Conservation (phyloP, 1,284 basidiomycete genomes). For the Malassezia globosa region DNA sequence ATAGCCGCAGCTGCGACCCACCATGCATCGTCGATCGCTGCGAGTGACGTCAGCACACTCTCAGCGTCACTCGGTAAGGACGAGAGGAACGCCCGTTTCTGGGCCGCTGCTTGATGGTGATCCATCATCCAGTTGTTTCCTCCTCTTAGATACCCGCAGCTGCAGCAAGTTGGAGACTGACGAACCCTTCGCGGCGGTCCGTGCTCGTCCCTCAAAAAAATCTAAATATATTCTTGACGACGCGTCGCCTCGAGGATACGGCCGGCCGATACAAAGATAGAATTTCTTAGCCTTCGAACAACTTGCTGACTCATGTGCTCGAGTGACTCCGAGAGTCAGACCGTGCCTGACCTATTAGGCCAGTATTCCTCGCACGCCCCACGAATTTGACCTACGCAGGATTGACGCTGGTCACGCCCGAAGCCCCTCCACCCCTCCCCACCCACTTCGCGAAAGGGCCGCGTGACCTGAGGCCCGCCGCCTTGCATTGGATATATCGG, state of each 20-base stretch:
- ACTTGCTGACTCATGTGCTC: too few species aligned
- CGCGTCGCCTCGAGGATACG: too few species aligned
- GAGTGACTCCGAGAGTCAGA: too few species aligned
- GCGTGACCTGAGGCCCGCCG: neutral
- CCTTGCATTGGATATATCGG: neutral
- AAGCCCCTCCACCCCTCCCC: too few species aligned
- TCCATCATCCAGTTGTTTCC: slow-evolving; percentile 2
- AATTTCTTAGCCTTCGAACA: too few species aligned
- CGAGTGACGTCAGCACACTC: neutral
- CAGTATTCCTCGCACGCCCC: too few species aligned
- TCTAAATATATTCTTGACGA: too few species aligned
- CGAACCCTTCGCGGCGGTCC: neutral
- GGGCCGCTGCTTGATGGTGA: neutral
- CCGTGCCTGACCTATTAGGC: too few species aligned
- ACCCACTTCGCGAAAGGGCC: too few species aligned
- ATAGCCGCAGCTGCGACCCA: slow-evolving; percentile 8
- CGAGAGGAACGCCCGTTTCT: slow-evolving; percentile 9
- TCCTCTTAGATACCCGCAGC: too few species aligned
- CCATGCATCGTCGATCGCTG: slow-evolving; percentile 10
- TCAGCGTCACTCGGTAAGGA: neutral
- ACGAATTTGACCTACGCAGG: neutral
- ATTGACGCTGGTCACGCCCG: too few species aligned
- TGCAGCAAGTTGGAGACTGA: neutral
- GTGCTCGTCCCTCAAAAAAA: neutral
- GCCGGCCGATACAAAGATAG: too few species aligned